Evolutionary conservation across 805 yeast species (phyloP).

Genomic region (Yueomyces sinensis): DNA sequence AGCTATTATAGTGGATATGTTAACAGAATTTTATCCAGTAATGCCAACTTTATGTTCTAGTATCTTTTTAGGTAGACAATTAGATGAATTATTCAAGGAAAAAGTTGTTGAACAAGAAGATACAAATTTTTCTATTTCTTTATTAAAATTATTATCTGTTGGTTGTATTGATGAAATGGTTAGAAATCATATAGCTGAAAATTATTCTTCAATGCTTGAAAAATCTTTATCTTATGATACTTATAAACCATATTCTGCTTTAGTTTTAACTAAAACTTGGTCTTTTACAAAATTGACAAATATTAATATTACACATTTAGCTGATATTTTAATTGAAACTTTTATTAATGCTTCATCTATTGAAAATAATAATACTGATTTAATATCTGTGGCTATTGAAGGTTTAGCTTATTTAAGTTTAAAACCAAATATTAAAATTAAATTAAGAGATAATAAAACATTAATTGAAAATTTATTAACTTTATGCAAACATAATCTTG

Average conservation of each 20-base stretch:
- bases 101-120: conserved; percentile 8
- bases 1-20: conserved; percentile 8
- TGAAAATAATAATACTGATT: conserved; percentile 1
- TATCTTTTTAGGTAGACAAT: conserved; percentile 17
- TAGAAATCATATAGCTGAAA: conserved; percentile 33
- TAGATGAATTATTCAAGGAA: conserved; percentile 16
- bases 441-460: conserved; percentile 26
- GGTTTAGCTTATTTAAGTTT: conserved; percentile 38
- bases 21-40: conserved; percentile 18
- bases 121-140: conserved; percentile 10
- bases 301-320: conserved; percentile 21
- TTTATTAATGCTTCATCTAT: conserved; percentile 1
- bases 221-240: conserved; percentile 21
- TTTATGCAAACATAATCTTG: background rate
- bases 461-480: conserved; percentile 5
- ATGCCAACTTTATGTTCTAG: conserved; percentile 17
- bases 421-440: conserved; percentile 25
- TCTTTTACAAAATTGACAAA: conserved; percentile 29
- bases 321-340: conserved; percentile 16
- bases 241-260: conserved; percentile 26
- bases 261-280: conserved; percentile 47
- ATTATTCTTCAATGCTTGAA: conserved; percentile 30
- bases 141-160: conserved; percentile 28
- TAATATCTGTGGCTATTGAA: conserved; percentile 23
- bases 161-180: conserved; percentile 40